Conservation (phyloP, 202 grass and related monocot species). For the Schoenoplectus tabernaemontani region DNA sequence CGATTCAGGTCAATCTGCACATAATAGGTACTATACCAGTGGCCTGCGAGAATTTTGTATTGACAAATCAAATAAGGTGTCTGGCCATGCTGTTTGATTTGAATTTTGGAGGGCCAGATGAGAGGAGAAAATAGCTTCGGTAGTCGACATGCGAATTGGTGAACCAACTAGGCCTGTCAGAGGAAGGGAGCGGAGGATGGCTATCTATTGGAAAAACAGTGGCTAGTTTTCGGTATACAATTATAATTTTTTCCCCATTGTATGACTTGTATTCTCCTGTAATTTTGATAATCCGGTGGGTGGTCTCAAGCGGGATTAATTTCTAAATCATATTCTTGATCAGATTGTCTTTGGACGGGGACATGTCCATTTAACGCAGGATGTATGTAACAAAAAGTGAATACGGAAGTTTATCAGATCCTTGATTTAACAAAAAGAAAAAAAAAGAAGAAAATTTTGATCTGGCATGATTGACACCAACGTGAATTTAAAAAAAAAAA, state of each 20-base stretch:
- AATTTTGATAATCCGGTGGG: neutral
- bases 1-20: slow-evolving; percentile 76
- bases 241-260: neutral
- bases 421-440: neutral
- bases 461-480: neutral
- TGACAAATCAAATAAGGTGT: slow-evolving; percentile 71
- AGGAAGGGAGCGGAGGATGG: slow-evolving; percentile 79
- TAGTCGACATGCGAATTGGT: slow-evolving; percentile 81
- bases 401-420: neutral
- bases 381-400: neutral
- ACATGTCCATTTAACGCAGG: neutral
- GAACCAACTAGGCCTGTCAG: slow-evolving; percentile 73
- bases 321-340: neutral
- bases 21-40: slow-evolving; percentile 39
- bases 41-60: slow-evolving; percentile 48
- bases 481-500: neutral
- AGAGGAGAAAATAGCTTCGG: slow-evolving; percentile 66
- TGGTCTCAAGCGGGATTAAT: neutral
- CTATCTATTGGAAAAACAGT: slow-evolving; percentile 63
- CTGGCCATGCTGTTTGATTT: slow-evolving; percentile 82
- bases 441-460: neutral
- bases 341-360: neutral
- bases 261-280: neutral
- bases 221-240: neutral
- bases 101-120: slow-evolving; percentile 51